A percentile compares a stretch with the other conserved stretches of the same genome.
Conservation (phyloP, 768 basidiomycete genomes). For the Clathrus columnatus region DNA sequence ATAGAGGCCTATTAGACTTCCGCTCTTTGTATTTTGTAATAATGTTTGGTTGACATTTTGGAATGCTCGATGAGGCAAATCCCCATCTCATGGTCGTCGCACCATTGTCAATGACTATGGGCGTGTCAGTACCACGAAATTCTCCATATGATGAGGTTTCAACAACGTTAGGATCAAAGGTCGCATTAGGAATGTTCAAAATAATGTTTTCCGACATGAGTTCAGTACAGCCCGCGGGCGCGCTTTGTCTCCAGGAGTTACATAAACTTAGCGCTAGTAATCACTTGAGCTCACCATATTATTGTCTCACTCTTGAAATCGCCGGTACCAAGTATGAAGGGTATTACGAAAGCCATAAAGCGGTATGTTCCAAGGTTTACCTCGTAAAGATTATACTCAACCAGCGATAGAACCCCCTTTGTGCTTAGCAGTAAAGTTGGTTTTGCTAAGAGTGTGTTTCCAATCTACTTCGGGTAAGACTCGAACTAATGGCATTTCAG, state of each 20-base stretch:
- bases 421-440: conserved; percentile 81
- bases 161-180: background rate
- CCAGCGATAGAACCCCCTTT: conserved; percentile 72
- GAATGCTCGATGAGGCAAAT: conserved; percentile 53
- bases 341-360: conserved; percentile 66
- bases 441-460: conserved; percentile 77
- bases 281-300: background rate
- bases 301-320: too few species aligned
- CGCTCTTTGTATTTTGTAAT: conserved; percentile 87
- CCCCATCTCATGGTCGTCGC: conserved; percentile 77
- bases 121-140: conserved; percentile 43
- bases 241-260: too few species aligned
- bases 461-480: background rate
- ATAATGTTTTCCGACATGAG: background rate
- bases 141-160: conserved; percentile 39
- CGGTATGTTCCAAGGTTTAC: conserved; percentile 37
- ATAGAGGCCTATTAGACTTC: conserved; percentile 67
- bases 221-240: too few species aligned
- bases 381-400: background rate
- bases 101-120: conserved; percentile 87
- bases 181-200: background rate
- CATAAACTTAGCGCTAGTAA: too few species aligned
- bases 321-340: conserved; percentile 89
- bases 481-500: conserved; percentile 25
- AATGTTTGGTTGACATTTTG: conserved; percentile 58